These are phyloP conservation scores for Termitomyces sp. DNA, from an alignment of 768 basidiomycete species.

Conservation along the genomic window DNA sequence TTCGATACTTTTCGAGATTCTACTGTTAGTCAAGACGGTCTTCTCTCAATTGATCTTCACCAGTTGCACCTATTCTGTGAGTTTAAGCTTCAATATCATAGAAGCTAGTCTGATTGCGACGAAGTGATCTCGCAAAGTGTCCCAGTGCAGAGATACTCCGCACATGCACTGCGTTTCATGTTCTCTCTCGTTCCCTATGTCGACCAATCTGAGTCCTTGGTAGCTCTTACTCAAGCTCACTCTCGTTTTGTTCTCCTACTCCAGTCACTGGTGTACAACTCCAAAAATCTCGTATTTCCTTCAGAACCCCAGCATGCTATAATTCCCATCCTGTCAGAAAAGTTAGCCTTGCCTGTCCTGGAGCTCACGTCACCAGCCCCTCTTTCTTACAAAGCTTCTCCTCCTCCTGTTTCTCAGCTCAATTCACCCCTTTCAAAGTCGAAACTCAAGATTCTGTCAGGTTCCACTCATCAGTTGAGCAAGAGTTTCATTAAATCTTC, in stretches of 20 bases:
- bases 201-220: slow-evolving; percentile 31
- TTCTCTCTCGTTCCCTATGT: slow-evolving; percentile 28
- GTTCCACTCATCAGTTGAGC: slow-evolving; percentile 24
- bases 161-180: slow-evolving; percentile 54
- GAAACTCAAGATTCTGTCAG: background rate
- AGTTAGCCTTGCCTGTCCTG: slow-evolving; percentile 30
- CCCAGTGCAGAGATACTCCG: slow-evolving; percentile 66
- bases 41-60: slow-evolving; percentile 46
- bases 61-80: slow-evolving; percentile 64
- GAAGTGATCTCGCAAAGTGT: slow-evolving; percentile 62
- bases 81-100: slow-evolving; percentile 23
- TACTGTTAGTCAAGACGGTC: slow-evolving; percentile 33
- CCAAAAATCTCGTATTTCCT: slow-evolving; percentile 34
- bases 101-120: background rate
- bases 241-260: slow-evolving; percentile 71
- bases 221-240: slow-evolving; percentile 52
- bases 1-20: slow-evolving; percentile 41
- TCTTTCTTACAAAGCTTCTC: slow-evolving; percentile 38
- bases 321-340: slow-evolving; percentile 25
- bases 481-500: slow-evolving; percentile 28
- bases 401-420: slow-evolving; percentile 10
- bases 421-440: slow-evolving; percentile 5
- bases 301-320: slow-evolving; percentile 25
- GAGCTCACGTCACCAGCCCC: slow-evolving; percentile 76
- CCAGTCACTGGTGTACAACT: slow-evolving; percentile 67